Evolutionary conservation across 139 green algal species (phyloP).

Genomic region (Haematococcus sp.): DNA sequence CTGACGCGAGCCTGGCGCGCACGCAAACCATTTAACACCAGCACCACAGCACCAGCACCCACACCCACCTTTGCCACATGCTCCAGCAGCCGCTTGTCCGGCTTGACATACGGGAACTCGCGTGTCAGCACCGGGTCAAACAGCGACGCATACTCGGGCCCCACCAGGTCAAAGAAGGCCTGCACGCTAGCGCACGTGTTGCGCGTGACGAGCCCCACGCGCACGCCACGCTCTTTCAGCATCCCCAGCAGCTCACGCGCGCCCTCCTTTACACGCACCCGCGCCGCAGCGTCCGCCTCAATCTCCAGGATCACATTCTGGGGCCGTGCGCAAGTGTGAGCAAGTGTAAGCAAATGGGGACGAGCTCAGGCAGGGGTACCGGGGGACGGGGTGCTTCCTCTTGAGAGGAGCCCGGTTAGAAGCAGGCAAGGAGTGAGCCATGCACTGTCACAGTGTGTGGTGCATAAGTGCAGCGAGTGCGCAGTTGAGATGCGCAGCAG

Average conservation of each 20-base stretch:
- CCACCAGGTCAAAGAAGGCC: constrained; percentile 66
- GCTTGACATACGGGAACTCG: constrained; percentile 69
- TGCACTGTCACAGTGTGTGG: no score
- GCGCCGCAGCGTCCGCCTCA: constrained; percentile 53
- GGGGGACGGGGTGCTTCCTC: no score
- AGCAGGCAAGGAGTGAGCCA: no score
- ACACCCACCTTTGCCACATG: constrained; percentile 56
- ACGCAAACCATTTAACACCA: no score
- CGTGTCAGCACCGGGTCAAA: constrained; percentile 65
- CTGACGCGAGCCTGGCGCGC: not conserved
- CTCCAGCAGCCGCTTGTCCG: constrained; percentile 61
- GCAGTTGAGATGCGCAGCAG: not conserved
- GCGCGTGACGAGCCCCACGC: constrained; percentile 65
- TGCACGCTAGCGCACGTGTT: constrained; percentile 60
- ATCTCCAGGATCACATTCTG: constrained; percentile 66
- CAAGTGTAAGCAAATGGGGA: not conserved
- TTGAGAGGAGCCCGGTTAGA: no score
- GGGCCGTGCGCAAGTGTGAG: constrained; percentile 4
- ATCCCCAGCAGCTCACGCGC: constrained; percentile 46
- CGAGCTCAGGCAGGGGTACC: not conserved
- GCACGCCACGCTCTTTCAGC: constrained; percentile 45
- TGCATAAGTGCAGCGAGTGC: no score
- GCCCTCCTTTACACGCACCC: constrained; percentile 30
- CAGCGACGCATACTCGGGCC: constrained; percentile 47
- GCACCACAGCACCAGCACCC: no score